Base-by-base conservation (phyloP, 2,329 filamentous ascomycete species). In the Fusarium papillatum region DNA sequence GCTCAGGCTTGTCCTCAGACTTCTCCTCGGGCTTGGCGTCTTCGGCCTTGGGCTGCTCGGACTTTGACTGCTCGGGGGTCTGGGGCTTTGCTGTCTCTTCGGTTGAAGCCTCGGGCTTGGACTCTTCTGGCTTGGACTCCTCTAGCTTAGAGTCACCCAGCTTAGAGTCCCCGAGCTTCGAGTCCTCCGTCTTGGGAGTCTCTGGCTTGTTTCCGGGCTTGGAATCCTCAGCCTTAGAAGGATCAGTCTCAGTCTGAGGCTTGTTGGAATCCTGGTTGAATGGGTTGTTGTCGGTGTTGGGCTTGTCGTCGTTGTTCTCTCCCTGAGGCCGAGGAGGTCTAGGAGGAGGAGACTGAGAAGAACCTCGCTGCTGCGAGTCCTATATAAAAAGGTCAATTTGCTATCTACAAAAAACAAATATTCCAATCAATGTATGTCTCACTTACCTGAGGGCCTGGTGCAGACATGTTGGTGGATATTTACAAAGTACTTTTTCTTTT, bases 361-460 rank as follows among this genome's bases (percentile, higher is more conserved):
- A 57, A 46, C 71, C 71, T 63, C 65, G 70, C 69, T 77, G 66
- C 71, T 80, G 50, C n/a, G 46, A 60, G 34, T 70, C 67, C 76
- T 75, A 76, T n/a, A 43, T 24, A 16, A 19, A 41, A 46, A 29
- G 24, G 50, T 77, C 38, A 77, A 67, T 48, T 26, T 29, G 38
- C 34, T 48, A 7, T 26, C 36, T 62, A 22, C 16, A 22, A n/a
- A 10, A 0, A 7, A 29, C 53, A 24, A 53, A 26, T 29, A 55
- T 31, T 55, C 50, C 16, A 29, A 13, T 29, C 38, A 48, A 17
- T 29, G 13, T n/a, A 6, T 46, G 17, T 38, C 19, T 2, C 22
- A 60, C 76, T 69, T 78, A 80, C 78, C 62, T 78, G 68, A 13
- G 73, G 73, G 60, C 66, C 68, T 71, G 72, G 71, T 63, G 75